A percentile compares a stretch with the other conserved stretches of the same genome.
Evolutionary conservation across 176 grass and related monocot species (phyloP).

Genomic region (Avena insularis): DNA sequence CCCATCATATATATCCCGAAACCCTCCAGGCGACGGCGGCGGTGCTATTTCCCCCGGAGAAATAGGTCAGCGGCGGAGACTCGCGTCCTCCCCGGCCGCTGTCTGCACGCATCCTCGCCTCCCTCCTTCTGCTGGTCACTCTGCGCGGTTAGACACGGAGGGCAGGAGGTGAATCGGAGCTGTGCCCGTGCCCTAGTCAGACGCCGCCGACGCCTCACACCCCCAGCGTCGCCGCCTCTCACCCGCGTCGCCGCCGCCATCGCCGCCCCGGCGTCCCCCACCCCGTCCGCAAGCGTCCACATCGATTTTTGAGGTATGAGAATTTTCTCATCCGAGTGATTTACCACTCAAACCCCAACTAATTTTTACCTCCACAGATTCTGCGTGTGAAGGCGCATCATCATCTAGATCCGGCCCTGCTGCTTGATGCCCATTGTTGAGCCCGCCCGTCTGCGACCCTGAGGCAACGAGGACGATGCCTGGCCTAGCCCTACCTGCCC

Average conservation of each 20-base stretch:
- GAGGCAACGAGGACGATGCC: constrained; percentile 46
- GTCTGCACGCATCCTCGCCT: too few species aligned
- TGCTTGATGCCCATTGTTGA: constrained; percentile 3
- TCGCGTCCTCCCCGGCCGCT: too few species aligned
- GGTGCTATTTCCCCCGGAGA: too few species aligned
- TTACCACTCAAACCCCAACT: neutral
- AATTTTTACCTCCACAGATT: neutral
- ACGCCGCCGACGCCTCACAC: neutral
- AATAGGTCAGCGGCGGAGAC: too few species aligned
- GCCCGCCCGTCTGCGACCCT: neutral
- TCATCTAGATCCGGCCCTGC: neutral
- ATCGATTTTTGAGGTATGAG: neutral
- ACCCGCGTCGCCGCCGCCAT: neutral
- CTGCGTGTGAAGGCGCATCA: neutral
- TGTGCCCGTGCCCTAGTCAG: neutral
- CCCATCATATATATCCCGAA: too few species aligned
- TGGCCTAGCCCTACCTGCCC: constrained; percentile 44
- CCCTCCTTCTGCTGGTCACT: neutral
- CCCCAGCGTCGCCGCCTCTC: neutral
- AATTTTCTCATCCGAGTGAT: neutral
- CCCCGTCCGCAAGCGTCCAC: neutral
- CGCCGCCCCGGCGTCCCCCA: neutral
- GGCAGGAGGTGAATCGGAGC: neutral
- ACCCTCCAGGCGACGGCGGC: too few species aligned
- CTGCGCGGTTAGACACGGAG: neutral